Conservation (phyloP, 768 basidiomycete genomes). For the Trametes gibbosa region DNA sequence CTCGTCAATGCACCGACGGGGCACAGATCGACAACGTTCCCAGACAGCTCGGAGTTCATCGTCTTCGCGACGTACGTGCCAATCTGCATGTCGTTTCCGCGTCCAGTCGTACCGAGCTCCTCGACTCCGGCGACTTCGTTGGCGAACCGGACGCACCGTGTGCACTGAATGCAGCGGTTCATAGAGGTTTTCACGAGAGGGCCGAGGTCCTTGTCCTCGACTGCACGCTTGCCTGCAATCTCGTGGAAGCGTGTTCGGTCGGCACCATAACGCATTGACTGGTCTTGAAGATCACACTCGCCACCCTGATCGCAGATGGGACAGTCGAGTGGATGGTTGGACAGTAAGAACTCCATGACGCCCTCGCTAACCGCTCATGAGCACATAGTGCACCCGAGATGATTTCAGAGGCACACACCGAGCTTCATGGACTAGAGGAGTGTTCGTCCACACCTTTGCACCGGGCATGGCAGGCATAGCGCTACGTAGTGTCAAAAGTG, state of each 20-base stretch:
- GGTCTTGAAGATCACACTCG: constrained; percentile 98
- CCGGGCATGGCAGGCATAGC: constrained; percentile 99
- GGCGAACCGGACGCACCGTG: constrained; percentile 97
- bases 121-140: constrained; percentile 99
- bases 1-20: constrained; percentile 98
- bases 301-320: constrained; percentile 99
- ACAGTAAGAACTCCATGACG: constrained; percentile 97
- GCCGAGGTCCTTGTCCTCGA: constrained; percentile 97
- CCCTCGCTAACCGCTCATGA: constrained; percentile 62
- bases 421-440: constrained; percentile 86
- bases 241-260: constrained; percentile 99
- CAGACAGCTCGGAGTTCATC: constrained; percentile 96
- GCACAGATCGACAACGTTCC: constrained; percentile 96
- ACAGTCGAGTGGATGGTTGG: constrained; percentile 98
- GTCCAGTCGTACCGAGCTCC: constrained; percentile 93
- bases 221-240: constrained; percentile 95
- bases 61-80: constrained; percentile 98
- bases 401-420: constrained; percentile 40
- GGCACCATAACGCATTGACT: constrained; percentile 98
- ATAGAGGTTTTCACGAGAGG: constrained; percentile 98
- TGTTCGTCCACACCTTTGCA: constrained; percentile 89
- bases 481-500: constrained; percentile 35
- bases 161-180: constrained; percentile 99
- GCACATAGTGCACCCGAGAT: constrained; percentile 1
- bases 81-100: constrained; percentile 98